Conservation (phyloP, 768 basidiomycete species). For the Imleria badia region DNA sequence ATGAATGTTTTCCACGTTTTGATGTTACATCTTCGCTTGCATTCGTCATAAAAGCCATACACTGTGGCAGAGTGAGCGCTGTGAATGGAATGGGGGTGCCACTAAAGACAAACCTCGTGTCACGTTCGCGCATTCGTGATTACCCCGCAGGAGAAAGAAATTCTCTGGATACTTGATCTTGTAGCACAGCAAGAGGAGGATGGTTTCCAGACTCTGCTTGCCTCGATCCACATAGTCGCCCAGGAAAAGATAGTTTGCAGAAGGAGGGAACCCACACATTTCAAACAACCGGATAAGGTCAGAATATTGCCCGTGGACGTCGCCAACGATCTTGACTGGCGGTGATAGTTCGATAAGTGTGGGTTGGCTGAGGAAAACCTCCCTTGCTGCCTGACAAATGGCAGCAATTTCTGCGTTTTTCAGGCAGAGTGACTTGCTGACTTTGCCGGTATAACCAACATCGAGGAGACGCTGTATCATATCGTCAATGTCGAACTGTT, state of each 20-base stretch:
- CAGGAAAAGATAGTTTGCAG: constrained; percentile 96
- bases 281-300: constrained; percentile 98
- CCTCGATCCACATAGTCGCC: constrained; percentile 99
- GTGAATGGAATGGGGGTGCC: constrained; percentile 14
- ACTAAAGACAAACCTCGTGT: constrained; percentile 74
- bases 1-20: constrained; percentile 99
- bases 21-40: constrained; percentile 98
- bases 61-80: constrained; percentile 48
- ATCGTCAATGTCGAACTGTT: constrained; percentile 90
- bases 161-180: constrained; percentile 99
- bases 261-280: constrained; percentile 99
- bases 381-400: constrained; percentile 93
- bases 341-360: constrained; percentile 96
- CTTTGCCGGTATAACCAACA: constrained; percentile 97
- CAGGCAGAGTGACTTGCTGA: constrained; percentile 90
- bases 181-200: constrained; percentile 94
- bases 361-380: constrained; percentile 94
- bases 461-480: constrained; percentile 97
- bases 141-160: constrained; percentile 96
- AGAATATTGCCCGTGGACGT: constrained; percentile 98
- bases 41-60: constrained; percentile 99
- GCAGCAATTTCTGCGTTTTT: constrained; percentile 96
- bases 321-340: constrained; percentile 98
- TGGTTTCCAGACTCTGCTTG: constrained; percentile 98
- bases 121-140: constrained; percentile 99